Conservation (phyloP, 1,284 basidiomycete species). For the Ceratorhiza oryzae-sativae region DNA sequence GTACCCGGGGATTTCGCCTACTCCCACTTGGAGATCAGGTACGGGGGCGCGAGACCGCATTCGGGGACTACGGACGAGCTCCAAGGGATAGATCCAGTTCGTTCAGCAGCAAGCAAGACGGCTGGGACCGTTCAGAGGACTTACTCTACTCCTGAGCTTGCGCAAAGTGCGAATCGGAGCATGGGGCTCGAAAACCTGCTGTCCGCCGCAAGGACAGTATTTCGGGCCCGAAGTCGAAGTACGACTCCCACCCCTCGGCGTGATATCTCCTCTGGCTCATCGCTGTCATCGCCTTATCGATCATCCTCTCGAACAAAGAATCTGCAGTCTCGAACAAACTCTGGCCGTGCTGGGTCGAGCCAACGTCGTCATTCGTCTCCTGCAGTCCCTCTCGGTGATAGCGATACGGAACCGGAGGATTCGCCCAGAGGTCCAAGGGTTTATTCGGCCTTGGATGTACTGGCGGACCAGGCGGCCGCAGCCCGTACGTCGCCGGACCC, state of each 20-base stretch:
- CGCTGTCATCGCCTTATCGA: conserved; percentile 29
- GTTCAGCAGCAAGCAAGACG: conserved; percentile 8
- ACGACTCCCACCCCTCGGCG: conserved; percentile 33
- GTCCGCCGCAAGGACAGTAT: conserved; percentile 30
- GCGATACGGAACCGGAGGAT: conserved; percentile 31
- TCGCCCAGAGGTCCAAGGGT: conserved; percentile 19
- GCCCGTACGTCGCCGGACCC: conserved; percentile 29
- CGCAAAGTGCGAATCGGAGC: neutral
- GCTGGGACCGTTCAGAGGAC: conserved; percentile 2
- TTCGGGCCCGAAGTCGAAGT: conserved; percentile 34
- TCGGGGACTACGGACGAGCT: conserved; percentile 3
- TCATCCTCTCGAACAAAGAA: conserved; percentile 18
- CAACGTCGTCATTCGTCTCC: conserved; percentile 33
- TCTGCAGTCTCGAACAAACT: neutral
- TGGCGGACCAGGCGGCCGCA: conserved; percentile 33
- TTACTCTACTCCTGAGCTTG: conserved; percentile 23
- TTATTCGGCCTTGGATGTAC: conserved; percentile 32
- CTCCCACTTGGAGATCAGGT: conserved; percentile 3
- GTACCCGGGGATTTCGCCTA: conserved; percentile 33
- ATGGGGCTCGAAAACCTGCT: conserved; percentile 27
- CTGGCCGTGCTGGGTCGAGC: neutral
- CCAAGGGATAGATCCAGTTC: neutral
- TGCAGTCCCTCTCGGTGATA: conserved; percentile 7
- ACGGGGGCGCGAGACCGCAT: neutral
- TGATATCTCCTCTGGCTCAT: conserved; percentile 18